phyloP scores from a whole-genome alignment of 331 rosid genomes.

The Malus hybrid region DNA sequence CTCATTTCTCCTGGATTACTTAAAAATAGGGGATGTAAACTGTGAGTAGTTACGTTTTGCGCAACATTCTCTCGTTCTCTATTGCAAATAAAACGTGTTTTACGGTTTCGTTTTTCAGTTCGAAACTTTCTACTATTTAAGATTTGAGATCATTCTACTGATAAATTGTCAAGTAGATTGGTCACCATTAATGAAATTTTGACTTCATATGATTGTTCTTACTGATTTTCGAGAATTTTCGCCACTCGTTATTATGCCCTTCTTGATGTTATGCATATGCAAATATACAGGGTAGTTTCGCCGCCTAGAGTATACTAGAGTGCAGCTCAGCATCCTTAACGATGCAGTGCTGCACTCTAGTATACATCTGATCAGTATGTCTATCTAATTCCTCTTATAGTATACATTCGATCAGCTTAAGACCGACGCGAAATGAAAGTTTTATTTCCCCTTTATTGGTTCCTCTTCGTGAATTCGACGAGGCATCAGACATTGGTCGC shows the following conservation, averaged over 20 bases:
- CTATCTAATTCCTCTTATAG: neutral
- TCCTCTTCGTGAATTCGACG: neutral
- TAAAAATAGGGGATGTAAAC: conserved; percentile 47
- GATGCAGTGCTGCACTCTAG: neutral
- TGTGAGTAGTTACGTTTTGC: conserved; percentile 18
- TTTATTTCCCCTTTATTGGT: neutral
- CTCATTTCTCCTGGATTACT: conserved; percentile 22
- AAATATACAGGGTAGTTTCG: neutral
- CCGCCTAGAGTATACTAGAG: neutral
- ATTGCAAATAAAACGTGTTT: conserved; percentile 25
- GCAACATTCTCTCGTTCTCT: conserved; percentile 22
- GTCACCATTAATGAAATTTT: too few species aligned
- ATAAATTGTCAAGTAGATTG: too few species aligned
- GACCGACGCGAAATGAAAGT: neutral
- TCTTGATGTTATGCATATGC: neutral
- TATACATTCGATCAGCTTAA: neutral
- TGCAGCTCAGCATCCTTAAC: neutral
- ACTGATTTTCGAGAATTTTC: neutral
- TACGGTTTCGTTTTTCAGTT: too few species aligned
- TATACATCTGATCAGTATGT: too few species aligned
- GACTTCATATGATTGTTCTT: too few species aligned
- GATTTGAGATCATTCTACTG: too few species aligned
- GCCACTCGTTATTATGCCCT: neutral
- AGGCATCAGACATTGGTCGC: neutral
- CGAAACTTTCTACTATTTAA: too few species aligned